Conservation (phyloP, 1,284 basidiomycete species). For the Singerocomus inundabilis region DNA sequence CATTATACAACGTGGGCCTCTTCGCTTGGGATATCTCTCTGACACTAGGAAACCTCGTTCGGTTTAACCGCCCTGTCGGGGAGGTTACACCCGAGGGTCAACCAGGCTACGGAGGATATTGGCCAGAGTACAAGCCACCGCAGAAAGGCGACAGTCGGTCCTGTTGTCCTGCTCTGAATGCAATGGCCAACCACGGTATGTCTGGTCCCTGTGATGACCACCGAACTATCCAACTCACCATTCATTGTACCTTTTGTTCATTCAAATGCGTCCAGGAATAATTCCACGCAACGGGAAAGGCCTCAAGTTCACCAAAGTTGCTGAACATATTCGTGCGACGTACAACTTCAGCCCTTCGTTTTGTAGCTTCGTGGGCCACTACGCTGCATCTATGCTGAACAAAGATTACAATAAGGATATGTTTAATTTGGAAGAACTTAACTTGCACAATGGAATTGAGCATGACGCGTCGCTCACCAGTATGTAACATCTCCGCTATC, state of each 20-base stretch:
- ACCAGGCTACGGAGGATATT: constrained; percentile 58
- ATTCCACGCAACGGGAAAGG: constrained; percentile 62
- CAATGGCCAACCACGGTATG: constrained; percentile 71
- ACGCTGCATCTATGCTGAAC: constrained; percentile 53
- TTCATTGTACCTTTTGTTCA: not conserved
- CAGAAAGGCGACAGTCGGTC: constrained; percentile 62
- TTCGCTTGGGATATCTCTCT: constrained; percentile 54
- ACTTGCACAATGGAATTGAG: constrained; percentile 73
- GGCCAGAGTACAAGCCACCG: constrained; percentile 64
- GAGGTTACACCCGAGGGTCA: constrained; percentile 53
- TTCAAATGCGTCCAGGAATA: constrained; percentile 47
- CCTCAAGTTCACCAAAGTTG: constrained; percentile 58
- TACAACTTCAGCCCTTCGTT: constrained; percentile 69
- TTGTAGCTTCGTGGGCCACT: constrained; percentile 58
- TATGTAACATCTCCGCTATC: not conserved
- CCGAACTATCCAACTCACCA: not conserved
- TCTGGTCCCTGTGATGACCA: not conserved
- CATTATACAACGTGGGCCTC: constrained; percentile 23
- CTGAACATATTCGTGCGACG: constrained; percentile 43
- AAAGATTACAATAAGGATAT: constrained; percentile 55
- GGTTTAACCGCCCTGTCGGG: constrained; percentile 46
- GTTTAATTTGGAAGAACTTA: constrained; percentile 64
- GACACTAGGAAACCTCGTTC: constrained; percentile 53
- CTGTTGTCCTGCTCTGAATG: constrained; percentile 69
- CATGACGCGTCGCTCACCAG: constrained; percentile 72